A percentile compares a stretch with the other conserved stretches of the same genome.
phyloP scores from a whole-genome alignment of 345 rosid species.

The Jatropha curcas region DNA sequence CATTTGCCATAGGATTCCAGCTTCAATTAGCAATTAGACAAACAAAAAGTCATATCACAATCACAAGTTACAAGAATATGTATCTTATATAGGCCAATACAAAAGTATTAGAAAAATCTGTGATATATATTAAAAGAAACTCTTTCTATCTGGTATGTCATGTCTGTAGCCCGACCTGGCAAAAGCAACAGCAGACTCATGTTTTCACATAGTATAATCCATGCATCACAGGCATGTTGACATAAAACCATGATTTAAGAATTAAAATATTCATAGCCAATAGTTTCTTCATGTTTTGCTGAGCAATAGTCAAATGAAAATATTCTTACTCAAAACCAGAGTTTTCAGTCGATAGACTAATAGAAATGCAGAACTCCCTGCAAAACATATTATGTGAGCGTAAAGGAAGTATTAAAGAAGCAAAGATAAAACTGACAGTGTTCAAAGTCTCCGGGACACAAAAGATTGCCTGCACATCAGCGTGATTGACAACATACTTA shows the following conservation, averaged over 20 bases:
- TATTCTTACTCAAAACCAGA: not conserved
- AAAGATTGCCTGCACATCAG: conserved; percentile 72
- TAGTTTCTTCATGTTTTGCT: not conserved
- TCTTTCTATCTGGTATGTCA: too few relatives aligned
- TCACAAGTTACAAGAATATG: not conserved
- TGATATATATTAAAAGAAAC: too few relatives aligned
- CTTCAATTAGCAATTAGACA: not conserved
- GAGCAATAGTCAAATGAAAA: not conserved
- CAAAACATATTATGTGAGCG: not conserved
- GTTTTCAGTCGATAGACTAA: not conserved
- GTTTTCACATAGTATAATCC: not conserved
- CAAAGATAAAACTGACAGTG: conserved; percentile 48
- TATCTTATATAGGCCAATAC: not conserved
- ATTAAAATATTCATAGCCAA: not conserved
- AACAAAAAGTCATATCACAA: not conserved
- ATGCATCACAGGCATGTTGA: not conserved
- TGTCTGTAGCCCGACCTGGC: not conserved
- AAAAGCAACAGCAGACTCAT: not conserved
- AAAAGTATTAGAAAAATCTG: not conserved
- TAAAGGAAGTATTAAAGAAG: conserved; percentile 7
- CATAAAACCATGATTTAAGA: not conserved
- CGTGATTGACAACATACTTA: conserved; percentile 70
- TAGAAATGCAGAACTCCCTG: not conserved
- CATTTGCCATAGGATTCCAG: not conserved
- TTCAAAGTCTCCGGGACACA: conserved; percentile 79